phyloP scores from a whole-genome alignment of 2,329 filamentous ascomycete genomes.

The Colletotrichum scovillei region DNA sequence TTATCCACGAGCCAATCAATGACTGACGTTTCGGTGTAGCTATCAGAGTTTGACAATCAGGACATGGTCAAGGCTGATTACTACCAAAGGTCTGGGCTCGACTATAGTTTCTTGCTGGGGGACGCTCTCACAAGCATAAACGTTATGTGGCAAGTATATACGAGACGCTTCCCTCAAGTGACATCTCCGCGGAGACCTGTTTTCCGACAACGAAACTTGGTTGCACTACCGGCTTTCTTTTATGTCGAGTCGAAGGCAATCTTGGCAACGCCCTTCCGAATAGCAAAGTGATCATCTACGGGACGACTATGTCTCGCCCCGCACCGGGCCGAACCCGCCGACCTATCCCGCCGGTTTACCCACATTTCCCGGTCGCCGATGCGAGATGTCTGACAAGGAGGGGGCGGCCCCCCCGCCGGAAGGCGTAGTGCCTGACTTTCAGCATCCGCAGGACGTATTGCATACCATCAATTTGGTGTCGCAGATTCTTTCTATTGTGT shows the following conservation, averaged over 20 bases:
- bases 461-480: slow-evolving; percentile 42
- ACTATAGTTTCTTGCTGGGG: background rate
- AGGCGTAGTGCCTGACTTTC: slow-evolving; percentile 40
- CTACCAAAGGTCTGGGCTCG: background rate
- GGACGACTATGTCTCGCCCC: background rate
- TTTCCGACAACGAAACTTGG: background rate
- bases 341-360: background rate
- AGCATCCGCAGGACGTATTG: slow-evolving; percentile 42
- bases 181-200: background rate
- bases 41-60: background rate
- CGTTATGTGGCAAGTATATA: background rate
- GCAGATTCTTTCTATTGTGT: slow-evolving; percentile 42
- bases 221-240: background rate
- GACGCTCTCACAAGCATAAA: background rate
- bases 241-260: background rate
- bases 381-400: slow-evolving; percentile 22
- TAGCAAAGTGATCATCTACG: background rate
- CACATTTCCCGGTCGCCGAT: background rate
- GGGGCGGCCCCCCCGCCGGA: slow-evolving; percentile 39
- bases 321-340: background rate
- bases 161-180: background rate
- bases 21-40: background rate
- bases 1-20: background rate
- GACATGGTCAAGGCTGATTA: background rate
- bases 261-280: background rate